Evolutionary conservation across 2,329 filamentous ascomycete genomes (phyloP).

Genomic region (Penicillium sp.): DNA sequence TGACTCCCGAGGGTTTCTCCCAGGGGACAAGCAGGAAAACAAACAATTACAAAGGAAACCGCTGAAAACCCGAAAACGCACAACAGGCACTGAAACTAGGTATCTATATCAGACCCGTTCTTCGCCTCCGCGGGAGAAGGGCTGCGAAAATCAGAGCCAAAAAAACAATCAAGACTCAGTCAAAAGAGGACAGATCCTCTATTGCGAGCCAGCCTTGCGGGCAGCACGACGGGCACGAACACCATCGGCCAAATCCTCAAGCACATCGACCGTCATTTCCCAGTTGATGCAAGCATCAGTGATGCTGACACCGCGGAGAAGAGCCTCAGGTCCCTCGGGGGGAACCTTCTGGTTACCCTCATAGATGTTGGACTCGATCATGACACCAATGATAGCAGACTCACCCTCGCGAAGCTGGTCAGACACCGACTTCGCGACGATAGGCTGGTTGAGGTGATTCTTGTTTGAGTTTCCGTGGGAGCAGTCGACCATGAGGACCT

Average conservation of each 20-base stretch:
- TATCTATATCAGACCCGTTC: slow-evolving; percentile 10
- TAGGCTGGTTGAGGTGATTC: slow-evolving; percentile 94
- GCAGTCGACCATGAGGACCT: slow-evolving; percentile 97
- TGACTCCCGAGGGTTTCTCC: not conserved
- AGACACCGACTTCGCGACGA: slow-evolving; percentile 75
- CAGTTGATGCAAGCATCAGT: slow-evolving; percentile 95
- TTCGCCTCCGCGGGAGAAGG: not conserved
- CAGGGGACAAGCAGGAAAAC: slow-evolving; percentile 2
- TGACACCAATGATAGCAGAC: slow-evolving; percentile 85
- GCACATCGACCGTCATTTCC: slow-evolving; percentile 75
- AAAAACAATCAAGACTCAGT: slow-evolving; percentile 4
- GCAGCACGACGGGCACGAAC: slow-evolving; percentile 68
- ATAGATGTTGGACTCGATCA: slow-evolving; percentile 98
- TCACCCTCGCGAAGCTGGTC: slow-evolving; percentile 87
- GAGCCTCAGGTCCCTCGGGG: slow-evolving; percentile 67
- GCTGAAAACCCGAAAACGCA: slow-evolving; percentile 12
- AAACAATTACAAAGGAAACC: slow-evolving; percentile 10
- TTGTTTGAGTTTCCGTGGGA: slow-evolving; percentile 98
- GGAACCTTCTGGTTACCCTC: slow-evolving; percentile 89
- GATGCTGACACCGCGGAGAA: slow-evolving; percentile 90
- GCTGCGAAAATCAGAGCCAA: slow-evolving; percentile 2
- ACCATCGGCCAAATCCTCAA: slow-evolving; percentile 81
- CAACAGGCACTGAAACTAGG: slow-evolving; percentile 2
- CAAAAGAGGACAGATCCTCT: slow-evolving; percentile 13
- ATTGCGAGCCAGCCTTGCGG: slow-evolving; percentile 28